Conservation (phyloP, 2,329 filamentous ascomycete genomes). For the Fusarium redolens region DNA sequence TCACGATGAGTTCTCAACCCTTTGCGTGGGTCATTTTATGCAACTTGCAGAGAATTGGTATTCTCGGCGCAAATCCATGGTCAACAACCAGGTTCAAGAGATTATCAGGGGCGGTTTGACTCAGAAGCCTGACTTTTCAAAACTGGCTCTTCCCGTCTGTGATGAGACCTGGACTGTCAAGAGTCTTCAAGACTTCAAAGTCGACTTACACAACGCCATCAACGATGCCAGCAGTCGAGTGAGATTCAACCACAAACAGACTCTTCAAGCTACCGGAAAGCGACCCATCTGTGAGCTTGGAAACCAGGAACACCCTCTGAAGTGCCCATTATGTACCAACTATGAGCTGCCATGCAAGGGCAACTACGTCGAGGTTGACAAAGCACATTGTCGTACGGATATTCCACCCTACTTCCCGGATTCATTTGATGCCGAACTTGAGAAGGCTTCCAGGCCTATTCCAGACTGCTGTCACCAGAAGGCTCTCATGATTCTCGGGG, state of each 20-base stretch:
- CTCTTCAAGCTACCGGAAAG: neutral
- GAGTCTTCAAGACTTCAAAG: neutral
- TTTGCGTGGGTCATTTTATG: constrained; percentile 28
- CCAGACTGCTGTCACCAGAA: constrained; percentile 11
- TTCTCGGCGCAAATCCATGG: neutral
- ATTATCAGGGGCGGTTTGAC: neutral
- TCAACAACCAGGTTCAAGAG: neutral
- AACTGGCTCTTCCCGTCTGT: constrained; percentile 14
- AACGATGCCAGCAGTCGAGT: neutral
- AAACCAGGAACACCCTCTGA: neutral
- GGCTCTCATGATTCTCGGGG: constrained; percentile 12
- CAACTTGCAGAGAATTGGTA: constrained; percentile 29
- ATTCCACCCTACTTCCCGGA: neutral
- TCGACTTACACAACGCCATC: neutral
- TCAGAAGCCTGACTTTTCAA: constrained; percentile 11
- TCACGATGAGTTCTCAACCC: constrained; percentile 29
- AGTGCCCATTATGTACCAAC: constrained; percentile 6
- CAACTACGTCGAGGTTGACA: neutral
- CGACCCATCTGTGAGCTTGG: constrained; percentile 10
- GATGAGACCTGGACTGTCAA: constrained; percentile 14
- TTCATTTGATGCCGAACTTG: neutral
- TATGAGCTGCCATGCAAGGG: neutral
- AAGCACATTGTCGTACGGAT: neutral
- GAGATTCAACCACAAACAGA: neutral
- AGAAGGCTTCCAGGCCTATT: neutral